Evolutionary conservation across 345 rosid species (phyloP).

Genomic region (Lumnitzera littorea): DNA sequence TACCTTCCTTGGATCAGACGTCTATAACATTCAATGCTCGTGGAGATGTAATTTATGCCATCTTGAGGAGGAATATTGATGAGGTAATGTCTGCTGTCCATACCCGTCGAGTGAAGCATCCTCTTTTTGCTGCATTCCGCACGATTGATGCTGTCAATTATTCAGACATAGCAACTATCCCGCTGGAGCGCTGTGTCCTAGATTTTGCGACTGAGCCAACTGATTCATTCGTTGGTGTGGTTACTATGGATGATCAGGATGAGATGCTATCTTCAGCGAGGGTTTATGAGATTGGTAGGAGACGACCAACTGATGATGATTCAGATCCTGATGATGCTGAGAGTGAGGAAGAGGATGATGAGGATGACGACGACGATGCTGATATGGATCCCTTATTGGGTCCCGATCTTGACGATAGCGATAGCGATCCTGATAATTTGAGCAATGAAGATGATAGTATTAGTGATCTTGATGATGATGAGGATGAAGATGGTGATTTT

Average conservation of each 20-base stretch:
- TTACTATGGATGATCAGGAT: constrained; percentile 94
- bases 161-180: constrained; percentile 84
- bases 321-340: constrained; percentile 97
- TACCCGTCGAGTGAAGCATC: constrained; percentile 85
- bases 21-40: constrained; percentile 77
- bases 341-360: constrained; percentile 81
- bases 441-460: constrained; percentile 55
- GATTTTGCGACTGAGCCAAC: constrained; percentile 93
- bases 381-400: constrained; percentile 68
- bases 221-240: constrained; percentile 82
- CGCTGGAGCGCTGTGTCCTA: constrained; percentile 91
- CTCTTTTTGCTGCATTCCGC: constrained; percentile 76
- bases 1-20: constrained; percentile 91
- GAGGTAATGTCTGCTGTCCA: constrained; percentile 87
- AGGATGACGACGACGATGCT: constrained; percentile 57
- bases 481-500: constrained; percentile 46
- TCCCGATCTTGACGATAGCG: constrained; percentile 54
- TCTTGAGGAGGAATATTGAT: constrained; percentile 88
- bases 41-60: constrained; percentile 94
- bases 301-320: constrained; percentile 92
- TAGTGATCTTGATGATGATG: constrained; percentile 59
- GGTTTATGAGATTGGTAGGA: constrained; percentile 86
- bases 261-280: constrained; percentile 89
- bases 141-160: constrained; percentile 90
- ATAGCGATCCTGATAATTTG: constrained; percentile 64